Evolutionary conservation across 345 rosid species (phyloP).

Genomic region (Boechera stricta): DNA sequence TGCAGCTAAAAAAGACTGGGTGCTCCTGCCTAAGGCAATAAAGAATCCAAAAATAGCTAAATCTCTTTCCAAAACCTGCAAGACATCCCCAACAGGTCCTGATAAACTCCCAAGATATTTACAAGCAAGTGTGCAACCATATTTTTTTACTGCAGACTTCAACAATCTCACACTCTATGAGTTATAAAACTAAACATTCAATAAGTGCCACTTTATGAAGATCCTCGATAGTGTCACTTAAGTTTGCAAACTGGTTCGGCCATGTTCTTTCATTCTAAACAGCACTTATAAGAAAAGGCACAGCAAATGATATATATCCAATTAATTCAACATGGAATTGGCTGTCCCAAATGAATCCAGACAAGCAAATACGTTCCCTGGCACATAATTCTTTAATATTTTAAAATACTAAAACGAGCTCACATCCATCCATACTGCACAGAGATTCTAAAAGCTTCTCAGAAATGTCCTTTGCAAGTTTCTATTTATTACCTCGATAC

Average conservation of each 20-base stretch:
- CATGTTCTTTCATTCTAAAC: slow-evolving; percentile 15
- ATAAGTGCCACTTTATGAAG: slow-evolving; percentile 15
- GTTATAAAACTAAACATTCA: background rate
- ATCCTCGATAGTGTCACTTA: slow-evolving; percentile 7
- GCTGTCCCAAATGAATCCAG: slow-evolving; percentile 21
- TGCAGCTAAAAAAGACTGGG: slow-evolving; percentile 67
- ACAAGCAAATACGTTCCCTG: slow-evolving; percentile 12
- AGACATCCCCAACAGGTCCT: slow-evolving; percentile 34
- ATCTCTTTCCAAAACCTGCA: slow-evolving; percentile 94
- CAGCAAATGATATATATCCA: slow-evolving; percentile 8
- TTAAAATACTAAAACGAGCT: slow-evolving; percentile 5
- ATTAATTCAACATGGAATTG: background rate
- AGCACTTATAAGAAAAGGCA: background rate
- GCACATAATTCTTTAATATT: background rate
- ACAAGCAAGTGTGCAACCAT: background rate
- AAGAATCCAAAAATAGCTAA: slow-evolving; percentile 98
- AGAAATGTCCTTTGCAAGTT: slow-evolving; percentile 14
- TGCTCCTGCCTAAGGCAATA: slow-evolving; percentile 90
- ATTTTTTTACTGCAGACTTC: slow-evolving; percentile 5
- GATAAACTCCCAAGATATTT: slow-evolving; percentile 17
- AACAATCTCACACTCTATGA: slow-evolving; percentile 5
- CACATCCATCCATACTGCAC: slow-evolving; percentile 9
- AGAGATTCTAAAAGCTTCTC: slow-evolving; percentile 11
- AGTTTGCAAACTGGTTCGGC: slow-evolving; percentile 4
- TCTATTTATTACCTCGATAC: slow-evolving; percentile 77